Evolutionary conservation across 2,329 filamentous ascomycete genomes (phyloP), one percentile per base, ranked within the genome.

Genomic region (Dothiorella sarmentorum): DNA sequence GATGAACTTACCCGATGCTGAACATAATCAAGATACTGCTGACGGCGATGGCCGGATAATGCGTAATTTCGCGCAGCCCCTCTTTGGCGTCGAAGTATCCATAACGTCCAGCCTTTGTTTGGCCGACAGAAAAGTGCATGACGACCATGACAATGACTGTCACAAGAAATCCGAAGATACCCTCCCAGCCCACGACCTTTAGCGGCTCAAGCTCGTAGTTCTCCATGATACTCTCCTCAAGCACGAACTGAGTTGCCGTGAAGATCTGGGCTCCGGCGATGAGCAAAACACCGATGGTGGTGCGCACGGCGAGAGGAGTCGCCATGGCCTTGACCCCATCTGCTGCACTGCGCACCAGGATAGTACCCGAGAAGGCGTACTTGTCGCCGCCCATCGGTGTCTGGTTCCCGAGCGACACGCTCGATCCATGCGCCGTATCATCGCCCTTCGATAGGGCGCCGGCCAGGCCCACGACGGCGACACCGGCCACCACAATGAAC

Each of bases 221-320:
- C 72, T 89, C 86, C 69, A 99, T 82, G 64, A 99, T 91, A 79
- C 87, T 94, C 77, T 99, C 94, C 73, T 99, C 94, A 3, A 96
- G 77, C 22, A 97, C 94, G 68, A 97, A 99, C 73, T 99, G 94
- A 1, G 90, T 90, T 0, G 94, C 94, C 0, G 94, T 97, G 72
- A 99, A 97, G 69, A 99, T 89, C 76, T 99, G 94, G 1, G 93
- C 94, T 2, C 88, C 89, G 3, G 94, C 94, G 70, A 99, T 97
- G 59, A 97, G 80, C 20, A 94, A 77, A 15, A 99, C 89, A 26
- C 94, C 94, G 27, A 97, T 76, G 56, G 96, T 76, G 0, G 91
- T 90, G 64, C 84, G 78, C 2, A 89, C 74, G 7, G 89, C 83
- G 52, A 82, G 80, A 0, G 83, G 78, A 3, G 79, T 76, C 38